Percentiles rank a stretch among this genome's conserved stretches.
Conservation (phyloP, 306 rosid genomes). For the Rubus parviflorus region DNA sequence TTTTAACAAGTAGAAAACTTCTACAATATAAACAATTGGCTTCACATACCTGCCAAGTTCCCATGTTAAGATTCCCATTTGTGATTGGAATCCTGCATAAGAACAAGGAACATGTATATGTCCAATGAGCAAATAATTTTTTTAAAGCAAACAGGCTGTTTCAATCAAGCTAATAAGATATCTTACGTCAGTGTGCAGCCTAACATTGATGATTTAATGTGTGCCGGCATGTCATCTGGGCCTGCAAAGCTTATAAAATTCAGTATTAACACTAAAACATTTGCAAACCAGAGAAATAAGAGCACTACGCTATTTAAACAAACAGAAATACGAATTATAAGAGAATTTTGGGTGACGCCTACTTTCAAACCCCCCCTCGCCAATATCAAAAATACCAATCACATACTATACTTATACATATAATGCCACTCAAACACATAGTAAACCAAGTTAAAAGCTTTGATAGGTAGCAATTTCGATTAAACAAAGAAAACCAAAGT, state of each 20-base stretch:
- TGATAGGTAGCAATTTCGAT: not conserved
- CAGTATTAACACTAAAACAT: not conserved
- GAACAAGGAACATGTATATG: constrained; percentile 23
- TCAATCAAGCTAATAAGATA: constrained; percentile 12
- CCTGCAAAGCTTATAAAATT: constrained; percentile 53
- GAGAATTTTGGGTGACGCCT: too few species aligned
- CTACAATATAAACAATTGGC: not conserved
- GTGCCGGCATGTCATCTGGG: constrained; percentile 98
- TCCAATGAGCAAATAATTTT: constrained; percentile 2
- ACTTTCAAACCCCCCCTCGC: too few species aligned
- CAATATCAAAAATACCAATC: not conserved
- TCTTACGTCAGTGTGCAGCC: constrained; percentile 78
- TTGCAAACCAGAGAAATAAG: not conserved
- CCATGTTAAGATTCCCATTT: constrained; percentile 92
- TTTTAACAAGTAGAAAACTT: not conserved
- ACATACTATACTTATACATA: not conserved
- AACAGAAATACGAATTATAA: too few species aligned
- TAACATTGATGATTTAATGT: constrained; percentile 93
- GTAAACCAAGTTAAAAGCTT: not conserved
- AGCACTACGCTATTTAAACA: not conserved
- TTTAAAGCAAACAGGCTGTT: constrained; percentile 22
- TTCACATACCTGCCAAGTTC: constrained; percentile 90
- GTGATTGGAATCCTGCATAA: constrained; percentile 78
- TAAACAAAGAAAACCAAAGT: not conserved
- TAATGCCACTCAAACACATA: not conserved